A percentile compares a stretch with the other conserved stretches of the same genome.
phyloP scores from a whole-genome alignment of 129 eudicot species.

The Arctium minus region DNA sequence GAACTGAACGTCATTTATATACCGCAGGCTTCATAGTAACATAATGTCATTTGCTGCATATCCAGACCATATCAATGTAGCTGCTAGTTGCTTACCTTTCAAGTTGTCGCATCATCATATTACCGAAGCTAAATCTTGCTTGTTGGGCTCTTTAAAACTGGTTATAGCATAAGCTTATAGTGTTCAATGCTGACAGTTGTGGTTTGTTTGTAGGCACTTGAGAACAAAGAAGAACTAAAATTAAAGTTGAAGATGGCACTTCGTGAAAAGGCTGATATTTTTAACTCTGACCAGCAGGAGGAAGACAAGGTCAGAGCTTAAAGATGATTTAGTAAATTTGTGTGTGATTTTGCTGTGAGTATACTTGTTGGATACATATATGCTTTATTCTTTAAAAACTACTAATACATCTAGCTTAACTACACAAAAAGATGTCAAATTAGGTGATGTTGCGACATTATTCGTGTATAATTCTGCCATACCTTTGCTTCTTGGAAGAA shows the following conservation, averaged over 20 bases:
- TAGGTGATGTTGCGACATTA: too few species aligned
- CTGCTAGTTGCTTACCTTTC: not conserved
- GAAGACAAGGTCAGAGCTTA: slow-evolving; percentile 80
- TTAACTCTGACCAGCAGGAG: slow-evolving; percentile 54
- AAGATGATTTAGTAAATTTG: not conserved
- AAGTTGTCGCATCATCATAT: too few species aligned
- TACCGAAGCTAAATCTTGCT: too few species aligned
- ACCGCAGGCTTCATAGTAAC: not conserved
- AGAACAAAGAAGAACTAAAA: slow-evolving; percentile 87
- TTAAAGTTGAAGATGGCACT: slow-evolving; percentile 63
- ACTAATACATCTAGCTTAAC: not conserved
- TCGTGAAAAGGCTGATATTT: slow-evolving; percentile 79
- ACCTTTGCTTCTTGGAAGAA: too few species aligned
- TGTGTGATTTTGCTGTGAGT: not conserved
- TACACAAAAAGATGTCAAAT: not conserved
- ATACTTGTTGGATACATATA: not conserved
- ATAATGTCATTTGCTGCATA: not conserved
- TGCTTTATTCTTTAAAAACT: too few species aligned
- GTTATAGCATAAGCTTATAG: not conserved
- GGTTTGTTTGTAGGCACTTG: slow-evolving; percentile 40
- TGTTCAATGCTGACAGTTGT: not conserved
- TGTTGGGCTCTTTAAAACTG: too few species aligned
- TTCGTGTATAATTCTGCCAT: too few species aligned
- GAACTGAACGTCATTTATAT: too few species aligned
- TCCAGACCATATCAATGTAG: not conserved